phyloP scores from a whole-genome alignment of 1,284 basidiomycete genomes.

The Pterula multifida region DNA sequence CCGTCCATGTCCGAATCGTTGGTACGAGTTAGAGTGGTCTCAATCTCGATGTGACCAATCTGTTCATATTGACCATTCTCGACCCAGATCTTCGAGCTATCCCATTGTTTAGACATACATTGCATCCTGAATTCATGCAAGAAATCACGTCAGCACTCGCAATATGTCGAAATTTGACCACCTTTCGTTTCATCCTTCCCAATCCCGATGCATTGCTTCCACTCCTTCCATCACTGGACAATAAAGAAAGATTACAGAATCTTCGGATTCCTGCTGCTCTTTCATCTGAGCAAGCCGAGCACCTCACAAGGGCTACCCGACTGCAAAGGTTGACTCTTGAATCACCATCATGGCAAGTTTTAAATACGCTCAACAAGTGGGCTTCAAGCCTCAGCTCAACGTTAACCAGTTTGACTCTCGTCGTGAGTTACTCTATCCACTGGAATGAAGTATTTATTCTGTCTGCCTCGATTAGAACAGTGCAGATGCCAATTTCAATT shows the following conservation, averaged over 20 bases:
- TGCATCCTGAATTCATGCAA: constrained; percentile 35
- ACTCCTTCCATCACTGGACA: constrained; percentile 33
- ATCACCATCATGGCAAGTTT: constrained; percentile 44
- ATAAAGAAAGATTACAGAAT: constrained; percentile 30
- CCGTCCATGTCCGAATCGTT: constrained; percentile 45
- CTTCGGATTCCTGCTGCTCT: constrained; percentile 33
- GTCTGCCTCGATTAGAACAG: constrained; percentile 38
- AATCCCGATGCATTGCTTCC: constrained; percentile 26
- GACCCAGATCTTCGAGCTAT: constrained; percentile 39
- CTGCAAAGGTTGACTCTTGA: constrained; percentile 41
- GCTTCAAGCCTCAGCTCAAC: constrained; percentile 24
- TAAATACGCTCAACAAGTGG: constrained; percentile 50
- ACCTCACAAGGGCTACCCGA: constrained; percentile 27
- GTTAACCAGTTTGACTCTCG: constrained; percentile 41
- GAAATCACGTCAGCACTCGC: constrained; percentile 37
- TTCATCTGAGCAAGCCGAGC: constrained; percentile 31
- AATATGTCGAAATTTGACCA: constrained; percentile 36
- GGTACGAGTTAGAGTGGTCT: constrained; percentile 23
- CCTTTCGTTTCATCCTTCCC: constrained; percentile 39
- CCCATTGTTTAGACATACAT: constrained; percentile 21
- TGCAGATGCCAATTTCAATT: constrained; percentile 35
- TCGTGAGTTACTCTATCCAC: constrained; percentile 26
- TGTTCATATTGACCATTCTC: neutral
- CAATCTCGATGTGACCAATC: neutral
- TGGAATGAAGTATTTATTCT: constrained; percentile 5